phyloP scores from a whole-genome alignment of 352 stramenopile genomes.

The Plasmopara halstedii region DNA sequence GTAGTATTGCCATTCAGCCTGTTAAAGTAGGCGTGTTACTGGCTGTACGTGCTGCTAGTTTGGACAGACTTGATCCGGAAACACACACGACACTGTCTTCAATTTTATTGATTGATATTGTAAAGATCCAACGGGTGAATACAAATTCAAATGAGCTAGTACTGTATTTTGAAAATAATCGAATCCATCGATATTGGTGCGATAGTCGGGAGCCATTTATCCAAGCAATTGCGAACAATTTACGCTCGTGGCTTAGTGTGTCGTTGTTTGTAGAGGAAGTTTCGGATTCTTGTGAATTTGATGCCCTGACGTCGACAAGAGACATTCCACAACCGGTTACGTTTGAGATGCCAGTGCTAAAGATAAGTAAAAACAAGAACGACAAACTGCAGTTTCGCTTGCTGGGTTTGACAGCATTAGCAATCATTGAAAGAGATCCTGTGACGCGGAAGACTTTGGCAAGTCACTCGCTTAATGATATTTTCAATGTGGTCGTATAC shows the following conservation, averaged over 20 bases:
- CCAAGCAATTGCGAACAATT: conserved; percentile 78
- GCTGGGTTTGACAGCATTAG: conserved; percentile 57
- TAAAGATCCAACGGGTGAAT: conserved; percentile 83
- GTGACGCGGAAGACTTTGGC: conserved; percentile 61
- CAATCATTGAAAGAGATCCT: conserved; percentile 69
- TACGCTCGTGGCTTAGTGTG: conserved; percentile 78
- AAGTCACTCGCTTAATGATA: conserved; percentile 60
- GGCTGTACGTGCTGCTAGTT: conserved; percentile 65
- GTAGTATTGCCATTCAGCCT: conserved; percentile 50
- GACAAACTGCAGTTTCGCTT: conserved; percentile 68
- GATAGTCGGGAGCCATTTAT: conserved; percentile 84
- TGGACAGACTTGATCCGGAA: conserved; percentile 65
- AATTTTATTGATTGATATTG: conserved; percentile 80
- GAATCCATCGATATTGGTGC: conserved; percentile 83
- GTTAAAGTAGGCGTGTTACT: conserved; percentile 70
- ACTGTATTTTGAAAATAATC: conserved; percentile 82
- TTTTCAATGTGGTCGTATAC: conserved; percentile 86
- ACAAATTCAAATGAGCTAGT: conserved; percentile 80
- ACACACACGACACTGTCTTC: conserved; percentile 66
- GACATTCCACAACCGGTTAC: conserved; percentile 75
- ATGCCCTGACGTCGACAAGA: conserved; percentile 62
- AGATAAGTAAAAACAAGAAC: conserved; percentile 76
- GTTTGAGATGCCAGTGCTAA: conserved; percentile 81
- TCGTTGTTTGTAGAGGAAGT: conserved; percentile 80
- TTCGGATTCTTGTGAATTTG: conserved; percentile 77